Base-by-base conservation (phyloP, 768 basidiomycete genomes). In the Tricholoma furcatifolium region DNA sequence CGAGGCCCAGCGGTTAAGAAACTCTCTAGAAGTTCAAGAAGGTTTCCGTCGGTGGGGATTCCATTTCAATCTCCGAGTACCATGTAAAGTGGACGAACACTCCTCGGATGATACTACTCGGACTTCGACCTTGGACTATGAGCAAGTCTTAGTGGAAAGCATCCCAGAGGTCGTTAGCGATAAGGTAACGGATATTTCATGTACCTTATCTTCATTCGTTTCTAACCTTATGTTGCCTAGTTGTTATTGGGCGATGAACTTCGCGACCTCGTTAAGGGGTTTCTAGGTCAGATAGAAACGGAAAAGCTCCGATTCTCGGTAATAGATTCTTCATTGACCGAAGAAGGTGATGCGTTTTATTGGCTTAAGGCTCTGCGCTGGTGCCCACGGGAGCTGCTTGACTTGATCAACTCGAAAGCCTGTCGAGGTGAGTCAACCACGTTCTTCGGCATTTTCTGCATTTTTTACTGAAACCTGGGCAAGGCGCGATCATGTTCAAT, bases 401-500 rank as follows among this genome's bases (percentile, higher is more conserved):
- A 94, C 32, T 70, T 99, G 57, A 76, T 93, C 60, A 95, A 98
- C 67, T 97, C 94, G 9, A 95, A 93, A 70, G 97, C 97, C 20
- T 99, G 97, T 64, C 78, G 97, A 73, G 95, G 96, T 87, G 64
- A 59, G 79, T 43, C 6, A 21, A 17, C 40, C 48, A 30, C 50
- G 34, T 43, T 36, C 27, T 20, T 27, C 40, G 18, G 8, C 17
- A n/a, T 20, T n/a, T 36, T 50, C 10, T n/a, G 12, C 9, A 6
- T 31, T 36, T 17, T 35, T 12, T 23, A 32, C 43, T 60, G 10
- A 62, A 32, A 18, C 20, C 9, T 43, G 41, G 45, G 46, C 18
- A 65, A 97, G 94, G 95, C 47, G 95, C 96, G 2, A 91, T 97
- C 68, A 97, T 98, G 93, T 97, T 97, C 76, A 95, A 95, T 60